Evolutionary conservation across 108 stramenopile genomes (phyloP).

Genomic region (Discostella stelligeroides): DNA sequence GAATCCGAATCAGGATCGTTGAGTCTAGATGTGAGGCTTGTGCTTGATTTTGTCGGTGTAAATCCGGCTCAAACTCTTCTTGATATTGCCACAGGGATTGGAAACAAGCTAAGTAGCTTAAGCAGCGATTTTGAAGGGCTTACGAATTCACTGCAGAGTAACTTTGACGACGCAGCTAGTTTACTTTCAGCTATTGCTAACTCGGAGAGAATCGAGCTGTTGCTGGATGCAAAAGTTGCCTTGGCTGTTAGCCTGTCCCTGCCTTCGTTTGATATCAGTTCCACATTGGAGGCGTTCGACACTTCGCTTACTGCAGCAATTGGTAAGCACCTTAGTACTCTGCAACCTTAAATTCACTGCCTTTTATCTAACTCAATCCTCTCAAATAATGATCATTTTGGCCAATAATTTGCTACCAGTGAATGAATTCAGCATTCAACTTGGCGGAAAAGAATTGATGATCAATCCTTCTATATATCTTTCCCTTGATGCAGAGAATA

Average conservation of each 20-base stretch:
- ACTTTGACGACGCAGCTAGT: not conserved
- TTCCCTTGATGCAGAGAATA: not conserved
- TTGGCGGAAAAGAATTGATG: not conserved
- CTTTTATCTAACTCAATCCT: not conserved
- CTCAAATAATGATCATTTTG: not conserved
- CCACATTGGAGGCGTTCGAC: slow-evolving; percentile 5
- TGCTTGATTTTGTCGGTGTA: slow-evolving; percentile 10
- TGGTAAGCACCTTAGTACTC: slow-evolving; percentile 1
- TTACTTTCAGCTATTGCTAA: slow-evolving; percentile 6
- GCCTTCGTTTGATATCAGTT: slow-evolving; percentile 2
- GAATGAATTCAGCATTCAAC: not conserved
- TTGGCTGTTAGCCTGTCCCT: slow-evolving; percentile 2
- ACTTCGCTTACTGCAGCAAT: not conserved
- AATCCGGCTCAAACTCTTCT: slow-evolving; percentile 13
- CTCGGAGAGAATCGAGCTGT: slow-evolving; percentile 2
- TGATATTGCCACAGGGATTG: slow-evolving; percentile 2
- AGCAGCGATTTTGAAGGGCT: not conserved
- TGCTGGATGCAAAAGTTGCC: slow-evolving; percentile 8
- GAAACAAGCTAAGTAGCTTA: not conserved
- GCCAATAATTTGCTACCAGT: not conserved
- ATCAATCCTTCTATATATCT: not conserved
- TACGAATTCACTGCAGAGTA: not conserved
- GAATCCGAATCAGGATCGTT: slow-evolving; percentile 6
- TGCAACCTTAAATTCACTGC: not conserved
- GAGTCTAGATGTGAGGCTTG: not conserved